Evolutionary conservation across 495 filamentous ascomycete genomes (phyloP).

Genomic region (Penicillium samsonianum): DNA sequence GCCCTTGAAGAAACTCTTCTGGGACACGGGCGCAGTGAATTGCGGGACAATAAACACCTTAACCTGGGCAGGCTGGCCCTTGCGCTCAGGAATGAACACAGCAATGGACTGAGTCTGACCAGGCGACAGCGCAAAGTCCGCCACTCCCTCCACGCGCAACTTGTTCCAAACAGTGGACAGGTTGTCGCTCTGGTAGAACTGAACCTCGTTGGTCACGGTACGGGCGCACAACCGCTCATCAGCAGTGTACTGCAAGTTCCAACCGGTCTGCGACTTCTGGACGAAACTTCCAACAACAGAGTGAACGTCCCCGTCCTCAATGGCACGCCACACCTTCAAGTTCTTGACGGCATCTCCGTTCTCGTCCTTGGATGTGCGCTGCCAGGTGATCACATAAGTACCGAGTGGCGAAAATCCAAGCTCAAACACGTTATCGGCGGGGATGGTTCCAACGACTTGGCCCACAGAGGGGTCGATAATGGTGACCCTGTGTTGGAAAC

Average conservation of each 20-base stretch:
- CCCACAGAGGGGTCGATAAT: constrained; percentile 82
- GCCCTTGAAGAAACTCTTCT: constrained; percentile 99
- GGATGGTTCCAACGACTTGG: constrained; percentile 70
- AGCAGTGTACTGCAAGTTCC: constrained; percentile 95
- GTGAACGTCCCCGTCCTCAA: constrained; percentile 60
- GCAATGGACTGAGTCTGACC: constrained; percentile 87
- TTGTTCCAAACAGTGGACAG: constrained; percentile 90
- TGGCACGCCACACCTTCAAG: constrained; percentile 89
- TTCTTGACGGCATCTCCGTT: constrained; percentile 92
- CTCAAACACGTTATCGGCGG: constrained; percentile 83
- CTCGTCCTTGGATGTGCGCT: constrained; percentile 88
- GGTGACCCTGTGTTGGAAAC: constrained; percentile 60
- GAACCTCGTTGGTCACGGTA: constrained; percentile 92
- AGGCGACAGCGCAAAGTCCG: constrained; percentile 86
- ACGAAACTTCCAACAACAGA: constrained; percentile 84
- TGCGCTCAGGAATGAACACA: constrained; percentile 91
- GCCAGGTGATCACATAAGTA: constrained; percentile 94
- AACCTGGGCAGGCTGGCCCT: constrained; percentile 90
- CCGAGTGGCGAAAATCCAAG: constrained; percentile 91
- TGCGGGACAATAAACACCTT: constrained; percentile 92
- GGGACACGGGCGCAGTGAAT: constrained; percentile 77
- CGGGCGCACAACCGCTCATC: constrained; percentile 93
- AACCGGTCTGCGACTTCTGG: constrained; percentile 91
- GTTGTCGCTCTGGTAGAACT: constrained; percentile 89
- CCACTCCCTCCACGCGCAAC: constrained; percentile 85